Conservation (phyloP, 768 basidiomycete genomes). For the Suillus hirtellus region DNA sequence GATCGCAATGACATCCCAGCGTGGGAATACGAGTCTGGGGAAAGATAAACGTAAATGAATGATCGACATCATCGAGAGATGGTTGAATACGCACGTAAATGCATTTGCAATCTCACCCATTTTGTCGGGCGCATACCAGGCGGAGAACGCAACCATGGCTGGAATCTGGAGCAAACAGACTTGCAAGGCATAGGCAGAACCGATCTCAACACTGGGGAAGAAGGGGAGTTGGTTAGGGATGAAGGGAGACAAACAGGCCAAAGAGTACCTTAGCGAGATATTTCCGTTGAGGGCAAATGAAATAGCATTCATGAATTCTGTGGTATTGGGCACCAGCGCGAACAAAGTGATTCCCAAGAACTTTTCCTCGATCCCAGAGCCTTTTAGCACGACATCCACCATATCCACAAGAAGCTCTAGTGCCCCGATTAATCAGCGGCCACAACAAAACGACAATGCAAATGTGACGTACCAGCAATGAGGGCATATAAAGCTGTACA, state of each 20-base stretch:
- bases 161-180: conserved; percentile 98
- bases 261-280: conserved; percentile 84
- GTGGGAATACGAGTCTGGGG: conserved; percentile 89
- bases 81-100: conserved; percentile 74
- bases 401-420: conserved; percentile 92
- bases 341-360: conserved; percentile 96
- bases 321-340: conserved; percentile 96
- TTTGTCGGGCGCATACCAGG: conserved; percentile 85
- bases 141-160: conserved; percentile 98
- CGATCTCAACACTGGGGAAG: conserved; percentile 89
- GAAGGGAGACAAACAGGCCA: neutral
- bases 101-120: conserved; percentile 87
- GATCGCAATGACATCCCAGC: conserved; percentile 96
- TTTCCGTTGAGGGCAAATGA: conserved; percentile 97
- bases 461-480: conserved; percentile 77
- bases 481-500: conserved; percentile 94
- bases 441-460: neutral
- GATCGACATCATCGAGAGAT: neutral
- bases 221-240: conserved; percentile 10
- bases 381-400: conserved; percentile 89
- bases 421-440: neutral
- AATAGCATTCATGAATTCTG: conserved; percentile 99
- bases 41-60: conserved; percentile 13
- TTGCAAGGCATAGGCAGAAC: conserved; percentile 97
- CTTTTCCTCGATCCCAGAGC: conserved; percentile 94